Conservation (phyloP, 192 early-diverging fungal species). For the Pilaira anomala region DNA sequence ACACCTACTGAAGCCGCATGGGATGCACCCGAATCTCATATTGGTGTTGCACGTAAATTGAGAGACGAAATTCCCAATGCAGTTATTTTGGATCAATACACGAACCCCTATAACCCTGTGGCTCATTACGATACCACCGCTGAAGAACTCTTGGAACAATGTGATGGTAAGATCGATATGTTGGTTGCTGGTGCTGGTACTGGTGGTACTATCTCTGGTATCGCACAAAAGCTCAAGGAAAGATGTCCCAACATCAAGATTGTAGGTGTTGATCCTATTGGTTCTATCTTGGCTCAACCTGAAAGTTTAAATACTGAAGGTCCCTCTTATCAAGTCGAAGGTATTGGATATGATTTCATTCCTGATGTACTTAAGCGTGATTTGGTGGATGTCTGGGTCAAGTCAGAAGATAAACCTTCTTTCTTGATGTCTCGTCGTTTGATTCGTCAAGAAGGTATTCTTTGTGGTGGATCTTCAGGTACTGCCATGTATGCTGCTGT, state of each 20-base stretch:
- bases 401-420: constrained; percentile 92
- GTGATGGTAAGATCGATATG: constrained; percentile 92
- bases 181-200: constrained; percentile 94
- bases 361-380: constrained; percentile 85
- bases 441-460: constrained; percentile 94
- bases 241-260: constrained; percentile 79
- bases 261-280: constrained; percentile 93
- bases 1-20: constrained; percentile 99
- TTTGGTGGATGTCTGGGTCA: constrained; percentile 93
- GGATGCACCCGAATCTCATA: constrained; percentile 98
- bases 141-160: constrained; percentile 77
- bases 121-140: constrained; percentile 95
- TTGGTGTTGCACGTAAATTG: constrained; percentile 91
- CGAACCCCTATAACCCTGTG: constrained; percentile 95
- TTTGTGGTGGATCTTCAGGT: constrained; percentile 96
- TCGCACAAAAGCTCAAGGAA: constrained; percentile 95
- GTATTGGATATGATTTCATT: constrained; percentile 99
- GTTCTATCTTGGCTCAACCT: constrained; percentile 91
- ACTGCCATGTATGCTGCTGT: constrained; percentile 87
- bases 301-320: constrained; percentile 70
- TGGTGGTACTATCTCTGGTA: constrained; percentile 95
- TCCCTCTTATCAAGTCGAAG: constrained; percentile 89
- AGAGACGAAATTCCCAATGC: constrained; percentile 95
- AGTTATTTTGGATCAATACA: constrained; percentile 96
- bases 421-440: constrained; percentile 95